Percentiles rank a stretch among this genome's conserved stretches.
phyloP scores from a whole-genome alignment of 805 yeast genomes.

The Nakazawaea peltata region DNA sequence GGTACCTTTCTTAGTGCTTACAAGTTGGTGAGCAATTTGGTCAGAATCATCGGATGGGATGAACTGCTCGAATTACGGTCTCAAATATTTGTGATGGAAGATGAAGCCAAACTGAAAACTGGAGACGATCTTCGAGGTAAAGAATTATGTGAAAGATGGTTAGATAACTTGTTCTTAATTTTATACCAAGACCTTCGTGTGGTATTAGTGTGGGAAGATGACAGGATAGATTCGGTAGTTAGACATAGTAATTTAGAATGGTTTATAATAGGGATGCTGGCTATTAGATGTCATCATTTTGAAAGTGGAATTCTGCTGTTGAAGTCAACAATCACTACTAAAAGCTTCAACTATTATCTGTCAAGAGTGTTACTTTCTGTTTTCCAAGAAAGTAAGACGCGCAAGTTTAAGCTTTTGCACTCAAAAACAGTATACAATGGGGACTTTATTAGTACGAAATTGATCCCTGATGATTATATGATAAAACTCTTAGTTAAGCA shows the following conservation, averaged over 20 bases:
- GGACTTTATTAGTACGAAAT: slow-evolving; percentile 11
- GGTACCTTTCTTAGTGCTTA: slow-evolving; percentile 57
- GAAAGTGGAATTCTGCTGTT: slow-evolving; percentile 44
- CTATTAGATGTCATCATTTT: slow-evolving; percentile 38
- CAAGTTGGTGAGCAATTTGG: slow-evolving; percentile 60
- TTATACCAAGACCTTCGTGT: slow-evolving; percentile 52
- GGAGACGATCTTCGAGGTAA: slow-evolving; percentile 27
- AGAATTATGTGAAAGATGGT: slow-evolving; percentile 69
- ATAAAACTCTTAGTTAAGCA: slow-evolving; percentile 37
- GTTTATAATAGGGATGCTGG: slow-evolving; percentile 60
- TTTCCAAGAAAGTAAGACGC: slow-evolving; percentile 17
- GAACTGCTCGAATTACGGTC: slow-evolving; percentile 58
- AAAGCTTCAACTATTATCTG: slow-evolving; percentile 52
- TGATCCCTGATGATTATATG: slow-evolving; percentile 26
- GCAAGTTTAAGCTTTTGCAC: slow-evolving; percentile 19
- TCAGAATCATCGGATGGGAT: slow-evolving; percentile 78
- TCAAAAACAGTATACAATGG: slow-evolving; percentile 11
- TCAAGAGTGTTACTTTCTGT: slow-evolving; percentile 41
- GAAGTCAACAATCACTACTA: slow-evolving; percentile 43
- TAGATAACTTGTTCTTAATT: slow-evolving; percentile 64
- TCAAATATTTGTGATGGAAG: slow-evolving; percentile 73
- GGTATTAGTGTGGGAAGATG: slow-evolving; percentile 19
- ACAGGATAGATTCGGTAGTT: slow-evolving; percentile 18
- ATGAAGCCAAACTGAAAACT: slow-evolving; percentile 34
- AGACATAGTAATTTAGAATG: slow-evolving; percentile 64